A percentile compares a stretch with the other conserved stretches of the same genome.
These are phyloP conservation scores for Mycena galericulata DNA, from an alignment of 768 basidiomycete genomes.

Conservation along the genomic window DNA sequence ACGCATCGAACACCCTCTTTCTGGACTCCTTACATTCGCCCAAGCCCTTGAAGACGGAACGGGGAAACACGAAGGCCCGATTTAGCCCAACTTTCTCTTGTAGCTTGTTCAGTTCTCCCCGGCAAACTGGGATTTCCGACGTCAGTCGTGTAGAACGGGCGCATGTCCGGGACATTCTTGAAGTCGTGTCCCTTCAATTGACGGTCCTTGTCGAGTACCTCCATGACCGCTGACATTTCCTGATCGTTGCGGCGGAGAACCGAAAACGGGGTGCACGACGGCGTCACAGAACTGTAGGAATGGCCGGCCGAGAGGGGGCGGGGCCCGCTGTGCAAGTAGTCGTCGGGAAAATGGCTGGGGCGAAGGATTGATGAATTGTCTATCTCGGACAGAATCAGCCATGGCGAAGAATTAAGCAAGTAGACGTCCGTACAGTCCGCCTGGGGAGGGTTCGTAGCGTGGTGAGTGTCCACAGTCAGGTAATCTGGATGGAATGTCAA, in stretches of 20 bases:
- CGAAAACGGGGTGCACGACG: not conserved
- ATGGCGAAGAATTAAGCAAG: not conserved
- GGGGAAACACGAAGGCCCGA: slow-evolving; percentile 19
- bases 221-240: not conserved
- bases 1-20: too few species aligned
- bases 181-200: not conserved
- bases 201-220: not conserved
- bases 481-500: not conserved
- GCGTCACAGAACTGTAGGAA: not conserved
- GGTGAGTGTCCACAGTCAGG: not conserved
- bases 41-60: slow-evolving; percentile 15
- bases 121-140: not conserved
- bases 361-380: not conserved
- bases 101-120: not conserved
- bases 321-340: not conserved
- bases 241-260: not conserved
- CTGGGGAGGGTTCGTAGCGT: not conserved
- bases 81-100: slow-evolving; percentile 17
- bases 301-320: not conserved
- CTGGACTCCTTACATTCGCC: not conserved
- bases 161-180: not conserved
- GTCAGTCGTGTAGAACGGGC: not conserved
- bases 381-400: not conserved
- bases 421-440: not conserved
- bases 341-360: not conserved